Conservation (phyloP, 1,284 basidiomycete species). For the Heterobasidion occidentale region DNA sequence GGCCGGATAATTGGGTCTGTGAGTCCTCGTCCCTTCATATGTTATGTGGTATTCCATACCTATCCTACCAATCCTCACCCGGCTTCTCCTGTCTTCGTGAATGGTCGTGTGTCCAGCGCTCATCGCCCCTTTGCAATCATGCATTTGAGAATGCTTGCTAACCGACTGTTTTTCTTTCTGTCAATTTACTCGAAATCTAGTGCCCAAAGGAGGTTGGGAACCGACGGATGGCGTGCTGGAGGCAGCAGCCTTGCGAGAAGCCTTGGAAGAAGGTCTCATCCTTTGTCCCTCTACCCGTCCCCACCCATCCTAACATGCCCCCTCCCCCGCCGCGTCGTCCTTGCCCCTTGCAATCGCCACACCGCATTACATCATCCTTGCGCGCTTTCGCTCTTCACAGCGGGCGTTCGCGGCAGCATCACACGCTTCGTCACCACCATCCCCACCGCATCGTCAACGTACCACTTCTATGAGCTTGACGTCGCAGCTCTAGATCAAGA, state of each 20-base stretch:
- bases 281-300: constrained; percentile 70
- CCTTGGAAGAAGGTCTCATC: constrained; percentile 88
- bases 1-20: constrained; percentile 77
- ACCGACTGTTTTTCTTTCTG: constrained; percentile 3
- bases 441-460: constrained; percentile 65
- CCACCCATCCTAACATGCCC: constrained; percentile 45
- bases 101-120: background rate
- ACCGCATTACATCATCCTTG: background rate
- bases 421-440: constrained; percentile 74
- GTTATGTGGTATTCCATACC: background rate
- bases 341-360: background rate
- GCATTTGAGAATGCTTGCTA: background rate
- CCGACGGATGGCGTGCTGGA: constrained; percentile 68
- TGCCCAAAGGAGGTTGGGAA: constrained; percentile 85
- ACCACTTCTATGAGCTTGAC: constrained; percentile 83
- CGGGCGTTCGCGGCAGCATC: constrained; percentile 74
- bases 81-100: background rate
- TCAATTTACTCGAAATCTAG: constrained; percentile 27
- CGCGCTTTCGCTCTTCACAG: constrained; percentile 27
- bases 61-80: background rate
- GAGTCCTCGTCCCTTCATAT: constrained; percentile 32
- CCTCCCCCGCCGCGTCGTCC: constrained; percentile 3
- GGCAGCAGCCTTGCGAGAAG: constrained; percentile 80
- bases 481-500: constrained; percentile 63
- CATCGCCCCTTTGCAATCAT: too few species aligned